Evolutionary conservation across 306 rosid genomes (phyloP).

Genomic region (Oxytropis ochrocephala): DNA sequence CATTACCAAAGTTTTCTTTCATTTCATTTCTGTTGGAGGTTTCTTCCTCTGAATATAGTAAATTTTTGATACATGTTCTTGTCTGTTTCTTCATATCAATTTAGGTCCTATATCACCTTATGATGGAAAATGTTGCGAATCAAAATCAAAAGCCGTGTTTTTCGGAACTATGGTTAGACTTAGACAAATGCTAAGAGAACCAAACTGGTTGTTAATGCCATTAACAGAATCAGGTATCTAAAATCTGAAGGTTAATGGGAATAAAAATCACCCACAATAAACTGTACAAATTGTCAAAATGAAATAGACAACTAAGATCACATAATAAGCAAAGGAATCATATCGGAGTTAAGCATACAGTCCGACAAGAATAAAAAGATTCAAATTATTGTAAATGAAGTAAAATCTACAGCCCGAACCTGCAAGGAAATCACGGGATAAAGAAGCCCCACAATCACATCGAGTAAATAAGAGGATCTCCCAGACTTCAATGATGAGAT

Average conservation of each 20-base stretch:
- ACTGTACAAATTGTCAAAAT: neutral
- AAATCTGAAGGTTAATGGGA: neutral
- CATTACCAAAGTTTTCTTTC: too few species aligned
- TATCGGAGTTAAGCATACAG: neutral
- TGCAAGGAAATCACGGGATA: conserved; percentile 94
- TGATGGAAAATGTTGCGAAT: neutral
- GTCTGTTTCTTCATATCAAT: too few species aligned
- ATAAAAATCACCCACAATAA: conserved; percentile 11
- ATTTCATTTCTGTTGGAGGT: too few species aligned
- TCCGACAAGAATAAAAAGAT: neutral
- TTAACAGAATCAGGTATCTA: neutral
- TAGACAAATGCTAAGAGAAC: neutral
- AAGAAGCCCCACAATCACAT: conserved; percentile 79
- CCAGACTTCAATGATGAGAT: conserved; percentile 91
- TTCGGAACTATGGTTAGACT: neutral
- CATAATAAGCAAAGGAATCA: neutral
- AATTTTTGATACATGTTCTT: too few species aligned
- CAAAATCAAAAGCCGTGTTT: neutral
- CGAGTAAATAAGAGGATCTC: conserved; percentile 76
- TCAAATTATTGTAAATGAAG: neutral
- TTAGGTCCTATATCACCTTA: neutral
- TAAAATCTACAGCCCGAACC: conserved; percentile 42
- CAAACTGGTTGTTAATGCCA: conserved; percentile 7
- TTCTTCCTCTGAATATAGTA: too few species aligned
- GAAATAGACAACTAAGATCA: conserved; percentile 1